Evolutionary conservation across 495 filamentous ascomycete species (phyloP), one percentile per base, ranked within the genome.

Genomic region (Tricharina praecox): DNA sequence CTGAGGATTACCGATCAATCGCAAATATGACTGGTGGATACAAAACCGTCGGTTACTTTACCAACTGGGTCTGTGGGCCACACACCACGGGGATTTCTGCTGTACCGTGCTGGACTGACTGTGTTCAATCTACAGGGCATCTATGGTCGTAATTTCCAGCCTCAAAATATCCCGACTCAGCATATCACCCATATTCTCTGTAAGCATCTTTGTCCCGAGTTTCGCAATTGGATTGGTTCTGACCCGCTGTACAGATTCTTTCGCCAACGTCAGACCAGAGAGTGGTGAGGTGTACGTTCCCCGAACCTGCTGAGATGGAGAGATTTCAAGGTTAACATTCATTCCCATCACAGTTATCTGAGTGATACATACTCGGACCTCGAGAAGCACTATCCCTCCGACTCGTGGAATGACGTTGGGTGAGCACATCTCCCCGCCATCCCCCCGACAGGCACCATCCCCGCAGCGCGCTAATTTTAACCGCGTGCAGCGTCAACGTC

Each of bases 141-240:
- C 52, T 93, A 93, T 56, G 82, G 72, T 35, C 71, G 86, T 53
- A 76, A 86, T 51, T 80, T 92, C 63, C 74, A 80, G 30, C 85
- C 87, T 0, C 83, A 93, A 53, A 81, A 93, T 60, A 68, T 97
- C 13, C 88, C 87, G 2, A 82, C 77, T 4, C 74, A 84, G 35
- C 83, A 93, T 45, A 68, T 97, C 24, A 97, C 88, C 0, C 90
- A 97, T 65, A 68, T 96, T 3, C 75, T 95, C 13, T 97, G 58
- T 61, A 50, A 44, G 58, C 13, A 21, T 37, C 33, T 23, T 26
- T 13, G n/a, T 3, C 43, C 24, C 33, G 13, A 19, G n/a, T 44
- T 11, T 13, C 23, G 43, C 25, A 23, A 19, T 46, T 25, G 11
- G n/a, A 16, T n/a, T 9, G 30, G 18, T 16, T 8, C 26, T 32